phyloP scores from a whole-genome alignment of 805 yeast genomes.

The Yamadazyma insecticola region DNA sequence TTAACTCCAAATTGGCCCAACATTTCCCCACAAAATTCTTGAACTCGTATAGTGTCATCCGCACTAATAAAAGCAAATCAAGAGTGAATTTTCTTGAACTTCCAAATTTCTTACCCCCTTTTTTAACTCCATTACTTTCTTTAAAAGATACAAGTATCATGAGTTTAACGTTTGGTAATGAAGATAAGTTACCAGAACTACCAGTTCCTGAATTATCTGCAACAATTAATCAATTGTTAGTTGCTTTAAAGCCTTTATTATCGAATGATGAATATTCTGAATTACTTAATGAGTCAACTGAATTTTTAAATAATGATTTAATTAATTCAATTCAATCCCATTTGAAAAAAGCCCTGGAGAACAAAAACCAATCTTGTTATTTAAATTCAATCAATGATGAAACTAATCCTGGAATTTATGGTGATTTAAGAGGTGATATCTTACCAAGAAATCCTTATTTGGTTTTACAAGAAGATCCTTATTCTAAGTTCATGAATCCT shows the following conservation, averaged over 20 bases:
- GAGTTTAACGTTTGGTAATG: slow-evolving; percentile 42
- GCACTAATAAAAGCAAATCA: no score
- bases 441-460: slow-evolving; percentile 77
- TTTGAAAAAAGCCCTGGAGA: slow-evolving; percentile 40
- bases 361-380: slow-evolving; percentile 42
- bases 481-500: slow-evolving; percentile 47
- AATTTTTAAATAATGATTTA: slow-evolving; percentile 40
- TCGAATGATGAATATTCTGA: slow-evolving; percentile 46
- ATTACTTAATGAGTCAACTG: slow-evolving; percentile 39
- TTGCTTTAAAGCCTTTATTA: slow-evolving; percentile 57
- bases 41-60: no score
- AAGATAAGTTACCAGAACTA: slow-evolving; percentile 45
- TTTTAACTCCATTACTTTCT: no score
- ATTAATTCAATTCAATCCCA: slow-evolving; percentile 51
- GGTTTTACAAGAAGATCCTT: slow-evolving; percentile 70
- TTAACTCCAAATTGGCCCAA: no score
- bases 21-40: no score
- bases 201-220: slow-evolving; percentile 57
- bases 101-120: no score
- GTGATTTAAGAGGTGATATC: slow-evolving; percentile 60
- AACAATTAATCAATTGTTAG: slow-evolving; percentile 49
- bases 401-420: slow-evolving; percentile 54
- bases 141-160: no score
- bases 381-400: slow-evolving; percentile 50
- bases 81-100: no score